phyloP scores from a whole-genome alignment of 805 yeast genomes.

The Schwanniomyces sp. region DNA sequence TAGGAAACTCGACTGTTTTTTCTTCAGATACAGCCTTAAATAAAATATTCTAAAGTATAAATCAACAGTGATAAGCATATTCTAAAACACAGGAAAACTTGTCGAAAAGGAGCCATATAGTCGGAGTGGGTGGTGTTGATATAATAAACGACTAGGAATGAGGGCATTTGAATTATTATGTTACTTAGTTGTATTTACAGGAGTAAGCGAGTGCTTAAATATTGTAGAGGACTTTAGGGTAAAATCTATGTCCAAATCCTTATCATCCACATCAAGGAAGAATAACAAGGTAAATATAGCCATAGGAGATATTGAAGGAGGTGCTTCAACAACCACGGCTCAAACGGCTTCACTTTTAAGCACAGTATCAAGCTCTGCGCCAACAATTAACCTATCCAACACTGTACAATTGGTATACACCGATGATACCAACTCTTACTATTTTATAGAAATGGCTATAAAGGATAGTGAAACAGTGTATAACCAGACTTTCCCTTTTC shows the following conservation, averaged over 20 bases:
- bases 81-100: neutral
- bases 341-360: constrained; percentile 8
- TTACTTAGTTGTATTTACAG: neutral
- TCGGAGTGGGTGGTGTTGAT: neutral
- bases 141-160: neutral
- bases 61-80: neutral
- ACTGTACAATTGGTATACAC: constrained; percentile 19
- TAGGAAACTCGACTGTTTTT: neutral
- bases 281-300: neutral
- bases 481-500: constrained; percentile 45
- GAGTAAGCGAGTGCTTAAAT: neutral
- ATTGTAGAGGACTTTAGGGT: constrained; percentile 17
- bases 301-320: neutral
- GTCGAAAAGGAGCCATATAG: neutral
- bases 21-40: neutral
- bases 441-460: constrained; percentile 15
- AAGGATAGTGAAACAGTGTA: constrained; percentile 19
- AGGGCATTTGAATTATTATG: neutral
- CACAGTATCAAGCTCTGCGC: constrained; percentile 9
- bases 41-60: neutral
- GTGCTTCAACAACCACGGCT: constrained; percentile 4
- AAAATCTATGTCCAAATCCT: constrained; percentile 4
- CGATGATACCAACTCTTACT: constrained; percentile 19
- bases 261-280: neutral
- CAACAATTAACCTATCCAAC: constrained; percentile 12